Conservation (phyloP, 805 yeast species). For the Maudiozyma pseudohumilis region DNA sequence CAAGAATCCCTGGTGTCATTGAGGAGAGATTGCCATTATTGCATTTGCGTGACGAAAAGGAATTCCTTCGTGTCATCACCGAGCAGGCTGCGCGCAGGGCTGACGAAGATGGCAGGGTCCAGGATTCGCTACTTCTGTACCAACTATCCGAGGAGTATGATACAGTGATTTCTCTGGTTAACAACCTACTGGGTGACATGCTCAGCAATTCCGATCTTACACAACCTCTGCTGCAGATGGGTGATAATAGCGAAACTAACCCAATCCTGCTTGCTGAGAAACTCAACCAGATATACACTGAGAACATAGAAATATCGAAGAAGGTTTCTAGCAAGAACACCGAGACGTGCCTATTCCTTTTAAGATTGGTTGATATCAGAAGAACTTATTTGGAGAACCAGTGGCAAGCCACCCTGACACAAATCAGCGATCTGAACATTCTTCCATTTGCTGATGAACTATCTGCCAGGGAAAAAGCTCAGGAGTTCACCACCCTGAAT, state of each 20-base stretch:
- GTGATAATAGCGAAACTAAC: slow-evolving; percentile 36
- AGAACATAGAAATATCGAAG: slow-evolving; percentile 50
- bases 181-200: slow-evolving; percentile 68
- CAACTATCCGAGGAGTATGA: slow-evolving; percentile 84
- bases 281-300: slow-evolving; percentile 31
- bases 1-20: slow-evolving; percentile 70
- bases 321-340: slow-evolving; percentile 45
- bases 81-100: slow-evolving; percentile 80
- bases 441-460: slow-evolving; percentile 55
- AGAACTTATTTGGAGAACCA: slow-evolving; percentile 44
- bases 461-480: slow-evolving; percentile 56
- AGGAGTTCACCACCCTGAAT: slow-evolving; percentile 53
- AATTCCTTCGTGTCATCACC: slow-evolving; percentile 60
- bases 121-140: slow-evolving; percentile 76
- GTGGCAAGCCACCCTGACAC: slow-evolving; percentile 48
- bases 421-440: slow-evolving; percentile 50
- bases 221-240: slow-evolving; percentile 35
- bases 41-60: slow-evolving; percentile 46
- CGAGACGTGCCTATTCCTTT: slow-evolving; percentile 53
- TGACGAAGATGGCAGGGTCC: slow-evolving; percentile 81
- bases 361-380: slow-evolving; percentile 61
- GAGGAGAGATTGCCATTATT: slow-evolving; percentile 67
- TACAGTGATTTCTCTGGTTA: slow-evolving; percentile 65
- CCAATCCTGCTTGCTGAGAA: slow-evolving; percentile 32
- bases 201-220: slow-evolving; percentile 63